phyloP scores from a whole-genome alignment of 169 alveolate genomes.

The Cryptosporidium parvum region DNA sequence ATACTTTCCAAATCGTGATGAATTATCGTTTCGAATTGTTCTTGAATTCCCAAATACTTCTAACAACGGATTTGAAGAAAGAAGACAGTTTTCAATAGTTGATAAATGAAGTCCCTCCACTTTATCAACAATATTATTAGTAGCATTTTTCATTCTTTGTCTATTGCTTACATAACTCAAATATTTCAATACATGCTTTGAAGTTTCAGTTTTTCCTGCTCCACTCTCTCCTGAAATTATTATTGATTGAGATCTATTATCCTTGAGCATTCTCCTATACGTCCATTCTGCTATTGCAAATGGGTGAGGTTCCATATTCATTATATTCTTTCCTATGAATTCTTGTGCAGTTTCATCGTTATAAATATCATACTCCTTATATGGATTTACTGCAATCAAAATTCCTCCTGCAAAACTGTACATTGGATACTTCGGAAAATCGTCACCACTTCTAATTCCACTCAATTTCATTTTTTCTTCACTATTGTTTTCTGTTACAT shows the following conservation, averaged over 20 bases:
- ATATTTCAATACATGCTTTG: conserved; percentile 84
- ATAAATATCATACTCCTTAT: conserved; percentile 69
- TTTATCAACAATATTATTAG: not conserved
- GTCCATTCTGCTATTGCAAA: conserved; percentile 80
- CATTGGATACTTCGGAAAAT: conserved; percentile 55
- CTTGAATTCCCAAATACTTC: conserved; percentile 99
- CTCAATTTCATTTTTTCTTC: not conserved
- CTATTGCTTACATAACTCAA: conserved; percentile 65
- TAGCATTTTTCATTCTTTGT: conserved; percentile 1
- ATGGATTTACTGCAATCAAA: conserved; percentile 65
- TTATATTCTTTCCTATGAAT: conserved; percentile 46
- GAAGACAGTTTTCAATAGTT: conserved; percentile 50
- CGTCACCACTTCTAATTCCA: not conserved
- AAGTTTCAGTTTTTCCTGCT: conserved; percentile 99
- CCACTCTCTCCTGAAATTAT: conserved; percentile 99
- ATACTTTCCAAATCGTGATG: conserved; percentile 86
- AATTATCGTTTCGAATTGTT: conserved; percentile 97
- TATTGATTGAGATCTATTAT: conserved; percentile 88
- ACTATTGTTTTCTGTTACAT: not conserved
- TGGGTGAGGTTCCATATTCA: conserved; percentile 79
- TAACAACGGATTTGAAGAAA: conserved; percentile 93
- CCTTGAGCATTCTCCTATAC: conserved; percentile 77
- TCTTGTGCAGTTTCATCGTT: conserved; percentile 47
- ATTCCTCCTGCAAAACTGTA: conserved; percentile 71
- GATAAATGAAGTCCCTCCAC: not conserved